Base-by-base conservation (phyloP, 306 rosid species). In the Spatholobus suberectus region DNA sequence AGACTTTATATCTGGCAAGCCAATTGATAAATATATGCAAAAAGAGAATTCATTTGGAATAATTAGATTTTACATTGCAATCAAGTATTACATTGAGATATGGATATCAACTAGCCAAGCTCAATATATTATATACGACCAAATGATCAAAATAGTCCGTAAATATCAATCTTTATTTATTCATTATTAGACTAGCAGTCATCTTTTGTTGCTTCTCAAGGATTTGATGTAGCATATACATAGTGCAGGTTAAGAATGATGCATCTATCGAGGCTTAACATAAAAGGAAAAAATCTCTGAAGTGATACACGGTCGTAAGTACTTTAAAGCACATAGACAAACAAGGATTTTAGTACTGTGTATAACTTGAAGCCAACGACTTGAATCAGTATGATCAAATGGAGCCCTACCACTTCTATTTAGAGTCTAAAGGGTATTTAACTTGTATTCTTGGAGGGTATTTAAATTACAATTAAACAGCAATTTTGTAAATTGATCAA, bases 281-380 rank as follows among this genome's bases (percentile, higher is more conserved):
- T 78, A 49, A 61, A 75, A 7, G 44, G 61, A 73, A 80, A n/a
- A 76, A 52, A 55, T 21, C 62, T 32, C 18, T 65, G 54, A 70
- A 67, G 51, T 27, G 80, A 68, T 78, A 62, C 37, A 67, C 3
- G 13, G 58, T 35, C 72, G 76, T 73, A 29, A 40, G 68, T 59
- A 49, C 77, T 34, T 26, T 40, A 47, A 34, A 17, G 69, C 24
- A 54, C 41, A 44, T 43, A 8, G 15, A 47, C 74, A 84, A 38
- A 52, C 23, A 67, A 79, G 29, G 32, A 84, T 37, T 58, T 72
- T 54, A 84, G 77, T 23, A 67, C 32, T n/a, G 58, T 34, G 37
- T 27, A 69, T 61, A 80, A 90, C 99, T 84, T 89, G 98, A 81
- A 96, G 97, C 99, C 99, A 96, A 75, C 99, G 97, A 73, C 90